Base-by-base conservation (phyloP, 116 monocot species). In the Papilionanthe hybrid region DNA sequence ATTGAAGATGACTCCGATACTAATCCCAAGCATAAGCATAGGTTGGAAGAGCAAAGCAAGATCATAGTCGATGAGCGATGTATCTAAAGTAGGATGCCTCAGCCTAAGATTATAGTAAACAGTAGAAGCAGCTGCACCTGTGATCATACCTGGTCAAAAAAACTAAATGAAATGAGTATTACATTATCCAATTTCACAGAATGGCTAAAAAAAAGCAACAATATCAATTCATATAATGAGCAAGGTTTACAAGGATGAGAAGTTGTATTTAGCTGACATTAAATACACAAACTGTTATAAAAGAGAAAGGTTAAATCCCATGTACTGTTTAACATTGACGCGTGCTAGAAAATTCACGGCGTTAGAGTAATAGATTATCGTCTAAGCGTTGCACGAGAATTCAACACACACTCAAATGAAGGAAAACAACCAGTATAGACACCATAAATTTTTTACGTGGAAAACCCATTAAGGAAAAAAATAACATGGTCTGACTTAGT, bases 11-110 rank as follows among this genome's bases (percentile, higher is more conserved):
- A 88, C 85, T 42, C 88, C 88, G 49, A 88, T 85, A 58, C 88
- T 88, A 48, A 88, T 88, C 12, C 88, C 88, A 48, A 88, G 88
- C 83, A 88, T 81, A 65, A 88, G 88, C 85, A 85, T 85, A 9
- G 88, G 88, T 58, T 88, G 88, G 15, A 88, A 80, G 5, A 88
- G 88, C 69, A 88, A 19, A 41, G 88, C 85, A 53, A 88, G 76
- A 78, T 85, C 84, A 69, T 88, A 88, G 72, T 88, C 85, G 42
- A 88, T 88, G 44, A 88, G 63, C 13, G 88, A 85, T 82, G 80
- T 74, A 66, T 88, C 82, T 13, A 88, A 60, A 76, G 82, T 85
- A 30, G 85, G 88, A 85, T 88, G 88, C 42, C 85, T 85, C 66
- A 88, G 80, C 80, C 75, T 88, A 25, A 88, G 82, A 80, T 88